Conservation (phyloP, 306 rosid species). For the Gastrolobium bilobum region DNA sequence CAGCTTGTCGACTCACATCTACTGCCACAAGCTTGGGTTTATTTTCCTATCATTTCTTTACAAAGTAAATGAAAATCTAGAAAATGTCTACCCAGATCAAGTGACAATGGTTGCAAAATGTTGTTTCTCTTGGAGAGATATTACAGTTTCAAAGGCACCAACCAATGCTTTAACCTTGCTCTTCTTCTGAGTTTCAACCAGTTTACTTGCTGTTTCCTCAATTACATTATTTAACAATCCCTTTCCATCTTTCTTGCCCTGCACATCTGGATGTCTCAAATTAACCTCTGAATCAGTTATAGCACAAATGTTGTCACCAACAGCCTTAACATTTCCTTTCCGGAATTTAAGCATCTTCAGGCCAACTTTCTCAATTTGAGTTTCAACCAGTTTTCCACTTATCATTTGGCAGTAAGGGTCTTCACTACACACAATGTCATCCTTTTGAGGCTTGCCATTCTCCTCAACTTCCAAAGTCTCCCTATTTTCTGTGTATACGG, state of each 20-base stretch:
- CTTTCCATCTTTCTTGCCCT: conserved; percentile 69
- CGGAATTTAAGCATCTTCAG: conserved; percentile 63
- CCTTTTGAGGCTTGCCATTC: conserved; percentile 50
- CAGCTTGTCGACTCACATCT: conserved; percentile 52
- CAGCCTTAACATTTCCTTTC: conserved; percentile 53
- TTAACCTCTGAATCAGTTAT: conserved; percentile 60
- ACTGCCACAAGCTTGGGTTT: conserved; percentile 50
- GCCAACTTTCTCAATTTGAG: conserved; percentile 50
- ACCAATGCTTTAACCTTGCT: conserved; percentile 95
- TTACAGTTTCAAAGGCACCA: conserved; percentile 87
- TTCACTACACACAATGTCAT: conserved; percentile 47
- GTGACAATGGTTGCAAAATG: conserved; percentile 46
- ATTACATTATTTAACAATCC: conserved; percentile 74
- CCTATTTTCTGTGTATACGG: conserved; percentile 51
- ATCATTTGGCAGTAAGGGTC: conserved; percentile 51
- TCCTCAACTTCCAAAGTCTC: conserved; percentile 48
- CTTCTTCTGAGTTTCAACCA: conserved; percentile 67
- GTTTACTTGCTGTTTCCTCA: conserved; percentile 85
- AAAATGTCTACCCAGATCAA: conserved; percentile 47
- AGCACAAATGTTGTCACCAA: conserved; percentile 30
- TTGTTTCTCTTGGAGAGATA: conserved; percentile 78
- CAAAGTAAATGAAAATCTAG: conserved; percentile 39
- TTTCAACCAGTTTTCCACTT: conserved; percentile 58
- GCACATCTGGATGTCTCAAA: conserved; percentile 78
- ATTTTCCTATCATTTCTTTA: conserved; percentile 42